Evolutionary conservation across 2,329 filamentous ascomycete species (phyloP), one percentile per base, ranked within the genome.

Genomic region (Zymoseptoria ardabiliae): DNA sequence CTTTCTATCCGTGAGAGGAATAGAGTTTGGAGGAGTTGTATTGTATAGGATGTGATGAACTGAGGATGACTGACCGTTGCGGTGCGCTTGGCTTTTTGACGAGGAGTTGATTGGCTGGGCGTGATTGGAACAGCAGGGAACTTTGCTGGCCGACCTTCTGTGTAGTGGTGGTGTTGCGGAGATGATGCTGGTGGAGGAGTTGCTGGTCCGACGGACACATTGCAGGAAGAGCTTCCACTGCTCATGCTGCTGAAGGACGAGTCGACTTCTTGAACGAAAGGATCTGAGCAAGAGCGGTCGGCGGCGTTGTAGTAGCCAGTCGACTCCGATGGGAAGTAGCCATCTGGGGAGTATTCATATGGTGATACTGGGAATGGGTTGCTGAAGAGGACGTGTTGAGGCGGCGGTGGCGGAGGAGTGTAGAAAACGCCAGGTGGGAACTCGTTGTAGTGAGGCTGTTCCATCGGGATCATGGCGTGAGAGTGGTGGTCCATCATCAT

Each of bases 21-120:
- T 45, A 45, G 35, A 45, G 35, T 45, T 45, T n/a, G 35, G 17
- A n/a, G 35, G 17, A 45, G 35, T n/a, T n/a, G 17, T 2, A 13
- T 45, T 45, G 13, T 45, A 5, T 45, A n/a, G 35, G 4, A 53
- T 17, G n/a, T 53, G 22, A 19, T 13, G 17, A 13, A 23, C 19
- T 21, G 22, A 21, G 22, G n/a, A 23, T 20, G 50, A 63, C 64
- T 61, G 23, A 66, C 64, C 45, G 62, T 65, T 35, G 62, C 64
- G n/a, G 64, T 66, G 4, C 64, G 63, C 58, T 66, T 66, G n/a
- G 64, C 64, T 57, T 66, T 66, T 50, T 66, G 64, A 58, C 64
- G 57, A 55, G 64, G 62, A 28, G 61, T 56, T 22, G 53, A 54
- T 52, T 61, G 63, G 57, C 64, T 66, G 1, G 63, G 64, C 10